These are phyloP conservation scores for Pleurotus djamor DNA, from an alignment of 768 basidiomycete genomes.

Conservation along the genomic window DNA sequence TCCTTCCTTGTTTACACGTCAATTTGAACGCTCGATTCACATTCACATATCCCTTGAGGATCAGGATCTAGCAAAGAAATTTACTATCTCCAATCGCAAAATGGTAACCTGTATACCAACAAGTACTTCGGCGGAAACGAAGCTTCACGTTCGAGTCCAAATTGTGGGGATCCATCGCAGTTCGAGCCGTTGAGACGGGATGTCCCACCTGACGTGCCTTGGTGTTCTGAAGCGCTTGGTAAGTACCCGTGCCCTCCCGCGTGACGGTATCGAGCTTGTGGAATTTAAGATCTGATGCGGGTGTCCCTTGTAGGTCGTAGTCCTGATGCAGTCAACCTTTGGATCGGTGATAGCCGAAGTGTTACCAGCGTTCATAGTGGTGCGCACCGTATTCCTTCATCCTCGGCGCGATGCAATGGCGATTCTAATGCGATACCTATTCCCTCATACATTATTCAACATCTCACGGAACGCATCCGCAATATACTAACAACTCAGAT, in stretches of 20 bases:
- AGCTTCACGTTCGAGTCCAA: too few species aligned
- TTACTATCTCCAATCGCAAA: slow-evolving; percentile 86
- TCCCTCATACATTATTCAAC: not conserved
- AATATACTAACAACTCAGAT: slow-evolving; percentile 38
- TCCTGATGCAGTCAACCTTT: slow-evolving; percentile 91
- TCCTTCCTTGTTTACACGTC: too few species aligned
- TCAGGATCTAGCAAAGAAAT: slow-evolving; percentile 26
- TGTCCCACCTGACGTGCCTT: slow-evolving; percentile 65
- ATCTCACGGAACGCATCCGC: not conserved
- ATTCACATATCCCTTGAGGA: too few species aligned
- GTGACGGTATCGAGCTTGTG: not conserved
- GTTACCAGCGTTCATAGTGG: slow-evolving; percentile 87
- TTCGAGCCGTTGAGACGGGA: slow-evolving; percentile 61
- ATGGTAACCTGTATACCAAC: slow-evolving; percentile 77
- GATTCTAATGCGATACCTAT: not conserved
- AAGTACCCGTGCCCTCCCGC: slow-evolving; percentile 14
- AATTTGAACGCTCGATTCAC: too few species aligned
- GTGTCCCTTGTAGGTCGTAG: slow-evolving; percentile 36
- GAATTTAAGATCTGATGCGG: not conserved
- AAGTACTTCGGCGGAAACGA: slow-evolving; percentile 30
- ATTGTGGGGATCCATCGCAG: slow-evolving; percentile 45
- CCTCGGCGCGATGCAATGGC: too few species aligned
- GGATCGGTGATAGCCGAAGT: slow-evolving; percentile 82
- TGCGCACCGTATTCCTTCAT: slow-evolving; percentile 22
- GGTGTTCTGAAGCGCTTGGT: slow-evolving; percentile 83